Conservation (phyloP, 306 rosid genomes). For the Luffa acutangula region DNA sequence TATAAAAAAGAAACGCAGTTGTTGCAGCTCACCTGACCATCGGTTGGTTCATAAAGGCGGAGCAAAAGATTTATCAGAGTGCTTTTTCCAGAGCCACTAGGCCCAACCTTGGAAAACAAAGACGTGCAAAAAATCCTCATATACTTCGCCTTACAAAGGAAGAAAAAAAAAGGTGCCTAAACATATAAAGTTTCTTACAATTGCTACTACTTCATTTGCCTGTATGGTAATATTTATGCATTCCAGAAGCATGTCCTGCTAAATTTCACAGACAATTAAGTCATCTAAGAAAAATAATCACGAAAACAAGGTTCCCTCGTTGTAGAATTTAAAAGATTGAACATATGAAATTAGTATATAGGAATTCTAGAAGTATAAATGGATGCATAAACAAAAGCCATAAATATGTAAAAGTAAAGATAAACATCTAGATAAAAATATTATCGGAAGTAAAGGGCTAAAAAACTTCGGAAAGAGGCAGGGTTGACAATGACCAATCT, state of each 20-base stretch:
- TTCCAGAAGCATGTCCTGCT: slow-evolving; percentile 50
- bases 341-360: not conserved
- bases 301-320: not conserved
- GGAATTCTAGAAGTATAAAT: not conserved
- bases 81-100: slow-evolving; percentile 37
- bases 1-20: not conserved
- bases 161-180: no score
- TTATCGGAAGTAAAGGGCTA: not conserved
- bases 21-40: slow-evolving; percentile 28
- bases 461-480: not conserved
- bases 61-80: slow-evolving; percentile 38
- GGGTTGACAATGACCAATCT: not conserved
- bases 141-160: not conserved
- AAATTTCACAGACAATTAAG: slow-evolving; percentile 9
- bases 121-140: slow-evolving; percentile 8
- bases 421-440: not conserved
- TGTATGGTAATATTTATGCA: slow-evolving; percentile 36
- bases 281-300: not conserved
- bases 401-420: not conserved
- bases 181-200: slow-evolving; percentile 30
- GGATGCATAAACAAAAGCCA: not conserved
- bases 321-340: not conserved
- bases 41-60: slow-evolving; percentile 32
- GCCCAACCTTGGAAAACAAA: slow-evolving; percentile 28
- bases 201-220: slow-evolving; percentile 66